These are phyloP conservation scores for Capsella bursapastoris DNA, from an alignment of 345 rosid species.

Conservation along the genomic window DNA sequence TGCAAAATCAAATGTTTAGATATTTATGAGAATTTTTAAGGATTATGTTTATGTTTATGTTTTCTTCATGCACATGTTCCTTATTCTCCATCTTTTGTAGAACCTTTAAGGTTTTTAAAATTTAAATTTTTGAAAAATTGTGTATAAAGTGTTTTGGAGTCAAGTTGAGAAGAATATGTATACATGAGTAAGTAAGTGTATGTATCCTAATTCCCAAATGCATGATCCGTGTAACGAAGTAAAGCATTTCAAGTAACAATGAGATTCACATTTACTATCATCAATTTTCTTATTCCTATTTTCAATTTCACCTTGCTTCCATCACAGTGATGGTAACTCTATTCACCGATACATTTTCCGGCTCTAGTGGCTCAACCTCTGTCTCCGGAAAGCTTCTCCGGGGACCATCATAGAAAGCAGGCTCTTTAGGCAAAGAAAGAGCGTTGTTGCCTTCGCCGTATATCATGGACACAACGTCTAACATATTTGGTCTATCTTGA, in stretches of 20 bases:
- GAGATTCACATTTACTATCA: background rate
- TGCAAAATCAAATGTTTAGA: no score
- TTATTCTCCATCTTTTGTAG: no score
- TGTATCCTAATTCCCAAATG: background rate
- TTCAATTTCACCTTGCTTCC: slow-evolving; percentile 38
- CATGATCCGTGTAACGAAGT: background rate
- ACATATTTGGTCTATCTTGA: slow-evolving; percentile 43
- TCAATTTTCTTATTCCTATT: background rate
- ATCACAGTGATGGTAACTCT: slow-evolving; percentile 38
- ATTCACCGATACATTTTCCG: slow-evolving; percentile 29
- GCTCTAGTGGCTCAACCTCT: slow-evolving; percentile 18
- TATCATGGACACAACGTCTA: slow-evolving; percentile 44
- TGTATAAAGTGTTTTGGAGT: no score
- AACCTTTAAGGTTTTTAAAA: no score
- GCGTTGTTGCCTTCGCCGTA: slow-evolving; percentile 39
- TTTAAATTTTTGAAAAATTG: no score
- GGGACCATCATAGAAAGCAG: slow-evolving; percentile 44
- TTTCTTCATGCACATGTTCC: no score
- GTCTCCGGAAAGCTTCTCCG: slow-evolving; percentile 34
- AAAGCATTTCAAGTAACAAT: background rate
- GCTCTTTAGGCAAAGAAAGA: slow-evolving; percentile 40
- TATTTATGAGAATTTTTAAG: no score
- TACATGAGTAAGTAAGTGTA: background rate
- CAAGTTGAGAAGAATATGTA: no score
- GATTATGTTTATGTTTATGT: no score